Conservation (phyloP, 2,329 filamentous ascomycete species). For the Juglanconis juglandina region DNA sequence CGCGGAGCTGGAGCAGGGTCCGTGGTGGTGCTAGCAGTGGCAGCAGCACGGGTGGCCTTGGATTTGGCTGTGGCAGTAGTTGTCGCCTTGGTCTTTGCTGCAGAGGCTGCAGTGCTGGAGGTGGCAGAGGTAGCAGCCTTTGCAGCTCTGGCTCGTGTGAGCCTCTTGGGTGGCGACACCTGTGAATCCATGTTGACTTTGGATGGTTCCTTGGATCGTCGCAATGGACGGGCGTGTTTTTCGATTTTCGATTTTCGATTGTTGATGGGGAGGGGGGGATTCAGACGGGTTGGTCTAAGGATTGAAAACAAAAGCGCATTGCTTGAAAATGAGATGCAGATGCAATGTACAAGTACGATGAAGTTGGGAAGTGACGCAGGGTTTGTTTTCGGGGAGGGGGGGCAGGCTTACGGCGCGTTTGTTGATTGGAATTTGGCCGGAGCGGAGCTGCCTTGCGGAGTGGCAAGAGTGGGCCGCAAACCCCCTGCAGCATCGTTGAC, state of each 20-base stretch:
- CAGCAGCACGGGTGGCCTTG: constrained; percentile 37
- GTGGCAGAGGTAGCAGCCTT: constrained; percentile 29
- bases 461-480: neutral
- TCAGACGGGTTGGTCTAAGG: neutral
- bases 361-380: constrained; percentile 1
- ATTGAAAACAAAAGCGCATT: constrained; percentile 5
- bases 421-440: constrained; percentile 4
- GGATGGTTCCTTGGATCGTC: neutral
- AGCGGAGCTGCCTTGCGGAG: constrained; percentile 3
- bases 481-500: neutral
- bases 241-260: neutral
- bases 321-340: neutral
- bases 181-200: constrained; percentile 23
- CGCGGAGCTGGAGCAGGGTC: constrained; percentile 25
- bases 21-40: constrained; percentile 34
- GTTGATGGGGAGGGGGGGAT: neutral
- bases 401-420: neutral
- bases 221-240: neutral
- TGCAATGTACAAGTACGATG: neutral
- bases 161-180: constrained; percentile 25
- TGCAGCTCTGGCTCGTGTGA: constrained; percentile 38
- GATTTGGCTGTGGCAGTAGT: constrained; percentile 35
- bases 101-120: constrained; percentile 10
- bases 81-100: constrained; percentile 33
- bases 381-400: neutral